phyloP scores from a whole-genome alignment of 208 protist species.

The Leishmania lainsoni region DNA sequence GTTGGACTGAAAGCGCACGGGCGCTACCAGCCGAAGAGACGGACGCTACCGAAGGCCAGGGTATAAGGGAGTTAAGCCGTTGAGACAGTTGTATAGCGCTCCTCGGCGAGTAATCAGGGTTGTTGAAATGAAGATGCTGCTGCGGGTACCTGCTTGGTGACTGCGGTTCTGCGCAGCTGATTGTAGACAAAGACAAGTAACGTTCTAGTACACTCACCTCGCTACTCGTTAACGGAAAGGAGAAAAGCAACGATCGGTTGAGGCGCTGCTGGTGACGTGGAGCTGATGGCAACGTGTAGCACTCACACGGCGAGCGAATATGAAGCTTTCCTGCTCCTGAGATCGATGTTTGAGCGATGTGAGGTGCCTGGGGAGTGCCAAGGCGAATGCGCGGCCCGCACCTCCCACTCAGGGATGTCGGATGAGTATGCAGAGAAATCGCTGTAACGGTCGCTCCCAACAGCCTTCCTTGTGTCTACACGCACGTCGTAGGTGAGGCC shows the following conservation, averaged over 20 bases:
- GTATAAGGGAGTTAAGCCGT: neutral
- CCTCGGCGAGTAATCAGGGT: neutral
- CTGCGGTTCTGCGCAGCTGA: neutral
- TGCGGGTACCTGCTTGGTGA: too few relatives aligned
- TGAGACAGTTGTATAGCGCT: neutral
- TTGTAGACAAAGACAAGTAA: neutral
- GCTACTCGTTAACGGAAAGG: constrained; percentile 1
- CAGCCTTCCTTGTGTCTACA: neutral
- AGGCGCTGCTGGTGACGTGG: neutral
- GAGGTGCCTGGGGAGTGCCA: neutral
- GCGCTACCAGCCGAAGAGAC: neutral
- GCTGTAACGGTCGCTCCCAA: neutral
- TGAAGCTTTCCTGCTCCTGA: neutral
- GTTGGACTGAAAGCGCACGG: neutral
- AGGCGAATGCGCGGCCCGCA: neutral
- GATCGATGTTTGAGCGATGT: neutral
- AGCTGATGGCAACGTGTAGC: too few relatives aligned
- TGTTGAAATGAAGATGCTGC: neutral
- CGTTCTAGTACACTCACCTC: neutral
- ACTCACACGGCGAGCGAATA: neutral
- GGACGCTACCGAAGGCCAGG: neutral
- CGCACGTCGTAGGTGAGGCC: neutral
- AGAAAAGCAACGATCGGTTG: neutral
- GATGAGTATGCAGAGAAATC: neutral
- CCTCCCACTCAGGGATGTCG: neutral